Percentiles rank a stretch among this genome's conserved stretches.
Evolutionary conservation across 148 eudicot species (phyloP).

Genomic region (Vaccinium darrowii): DNA sequence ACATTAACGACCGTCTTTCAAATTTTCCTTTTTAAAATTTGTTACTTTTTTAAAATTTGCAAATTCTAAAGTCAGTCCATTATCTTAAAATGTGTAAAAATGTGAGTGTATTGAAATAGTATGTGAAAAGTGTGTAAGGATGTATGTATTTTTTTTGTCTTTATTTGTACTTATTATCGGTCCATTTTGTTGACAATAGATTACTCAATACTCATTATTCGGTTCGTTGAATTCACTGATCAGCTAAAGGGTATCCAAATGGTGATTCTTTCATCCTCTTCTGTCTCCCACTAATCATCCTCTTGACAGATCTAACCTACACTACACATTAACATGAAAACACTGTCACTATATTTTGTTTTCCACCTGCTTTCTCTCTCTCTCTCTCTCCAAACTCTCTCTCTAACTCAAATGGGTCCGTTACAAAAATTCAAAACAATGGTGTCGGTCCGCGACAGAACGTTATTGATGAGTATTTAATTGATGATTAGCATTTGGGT

Average conservation of each 20-base stretch:
- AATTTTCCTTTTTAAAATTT: no score
- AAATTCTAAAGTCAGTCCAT: no score
- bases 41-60: no score
- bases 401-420: constrained; percentile 20
- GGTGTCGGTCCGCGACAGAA: constrained; percentile 28
- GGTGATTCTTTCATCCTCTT: background rate
- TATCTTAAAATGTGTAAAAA: no score
- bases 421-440: constrained; percentile 26
- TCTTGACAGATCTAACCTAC: background rate
- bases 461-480: constrained; percentile 19
- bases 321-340: background rate
- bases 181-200: no score
- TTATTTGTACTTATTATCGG: no score
- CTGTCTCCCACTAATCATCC: background rate
- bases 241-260: background rate
- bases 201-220: no score
- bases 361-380: background rate
- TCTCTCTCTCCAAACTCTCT: background rate
- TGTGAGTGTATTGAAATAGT: no score
- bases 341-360: background rate
- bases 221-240: background rate
- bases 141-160: no score
- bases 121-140: no score
- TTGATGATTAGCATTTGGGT: constrained; percentile 13
- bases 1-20: no score